Evolutionary conservation across 176 grass and related monocot genomes (phyloP).

Genomic region (Rhynchospora tenuis): DNA sequence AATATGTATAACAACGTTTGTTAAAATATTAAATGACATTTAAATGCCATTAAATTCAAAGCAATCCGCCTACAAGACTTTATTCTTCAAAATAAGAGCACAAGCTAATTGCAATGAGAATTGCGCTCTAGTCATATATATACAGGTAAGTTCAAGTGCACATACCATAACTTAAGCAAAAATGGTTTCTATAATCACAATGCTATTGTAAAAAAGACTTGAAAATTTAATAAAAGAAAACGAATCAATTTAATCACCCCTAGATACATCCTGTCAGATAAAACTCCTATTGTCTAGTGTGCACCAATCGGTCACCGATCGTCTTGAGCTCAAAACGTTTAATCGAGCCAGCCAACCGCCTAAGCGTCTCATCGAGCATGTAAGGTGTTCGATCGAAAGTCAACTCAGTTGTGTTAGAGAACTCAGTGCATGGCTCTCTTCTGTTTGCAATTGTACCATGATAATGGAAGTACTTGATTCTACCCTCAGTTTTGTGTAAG

Average conservation of each 20-base stretch:
- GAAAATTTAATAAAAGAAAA: not conserved
- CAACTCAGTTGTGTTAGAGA: constrained; percentile 32
- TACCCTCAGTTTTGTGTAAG: constrained; percentile 61
- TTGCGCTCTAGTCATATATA: not conserved
- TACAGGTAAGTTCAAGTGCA: not conserved
- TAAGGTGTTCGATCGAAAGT: constrained; percentile 56
- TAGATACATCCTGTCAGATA: not conserved
- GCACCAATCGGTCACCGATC: constrained; percentile 31
- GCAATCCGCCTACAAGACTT: no score
- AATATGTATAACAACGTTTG: no score
- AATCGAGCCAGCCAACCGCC: constrained; percentile 36
- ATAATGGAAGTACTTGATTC: constrained; percentile 88
- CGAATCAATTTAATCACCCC: constrained; percentile 5
- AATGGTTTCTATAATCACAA: constrained; percentile 17
- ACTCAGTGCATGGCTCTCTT: constrained; percentile 42
- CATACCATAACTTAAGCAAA: not conserved
- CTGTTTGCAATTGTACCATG: constrained; percentile 64
- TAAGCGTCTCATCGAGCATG: constrained; percentile 54
- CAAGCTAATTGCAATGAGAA: not conserved
- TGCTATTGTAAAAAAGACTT: not conserved
- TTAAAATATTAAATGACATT: no score
- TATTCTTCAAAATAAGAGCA: not conserved
- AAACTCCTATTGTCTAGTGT: constrained; percentile 26
- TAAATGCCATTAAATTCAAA: no score
- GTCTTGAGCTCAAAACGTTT: constrained; percentile 51